phyloP scores from a whole-genome alignment of 169 alveolate species.

The Theileria sp. region DNA sequence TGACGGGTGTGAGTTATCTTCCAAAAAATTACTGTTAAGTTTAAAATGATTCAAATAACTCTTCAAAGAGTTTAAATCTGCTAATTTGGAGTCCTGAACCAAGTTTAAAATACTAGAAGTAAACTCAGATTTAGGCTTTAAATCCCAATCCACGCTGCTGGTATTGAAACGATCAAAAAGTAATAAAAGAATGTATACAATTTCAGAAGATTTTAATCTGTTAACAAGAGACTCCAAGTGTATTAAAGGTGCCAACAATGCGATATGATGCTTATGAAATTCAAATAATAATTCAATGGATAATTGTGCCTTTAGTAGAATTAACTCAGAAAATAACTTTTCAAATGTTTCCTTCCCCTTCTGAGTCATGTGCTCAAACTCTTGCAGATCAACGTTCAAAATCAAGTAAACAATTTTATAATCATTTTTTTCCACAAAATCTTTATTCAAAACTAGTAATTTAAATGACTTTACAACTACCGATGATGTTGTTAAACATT shows the following conservation, averaged over 20 bases:
- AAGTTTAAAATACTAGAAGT: not conserved
- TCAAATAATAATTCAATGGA: conserved; percentile 16
- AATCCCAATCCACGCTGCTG: not conserved
- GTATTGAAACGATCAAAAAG: not conserved
- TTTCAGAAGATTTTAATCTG: not conserved
- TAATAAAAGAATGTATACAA: not conserved
- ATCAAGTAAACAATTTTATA: conserved; percentile 7
- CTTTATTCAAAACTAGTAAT: conserved; percentile 7
- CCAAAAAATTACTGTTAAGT: not conserved
- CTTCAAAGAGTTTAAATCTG: not conserved
- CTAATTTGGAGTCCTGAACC: not conserved
- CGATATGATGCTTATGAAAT: conserved; percentile 17
- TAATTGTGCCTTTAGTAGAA: conserved; percentile 19
- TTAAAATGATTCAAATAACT: not conserved
- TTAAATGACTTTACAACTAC: conserved; percentile 46
- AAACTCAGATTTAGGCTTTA: not conserved
- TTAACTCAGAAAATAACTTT: conserved; percentile 31
- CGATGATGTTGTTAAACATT: conserved; percentile 43
- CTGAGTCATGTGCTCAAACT: conserved; percentile 49
- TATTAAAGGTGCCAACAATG: conserved; percentile 36
- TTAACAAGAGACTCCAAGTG: conserved; percentile 14
- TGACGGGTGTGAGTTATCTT: not conserved
- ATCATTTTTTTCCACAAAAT: conserved; percentile 14
- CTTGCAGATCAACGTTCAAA: conserved; percentile 19
- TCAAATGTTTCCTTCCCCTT: conserved; percentile 54